Base-by-base conservation (phyloP, 2,329 filamentous ascomycete genomes). In the Juglanconis sp. region DNA sequence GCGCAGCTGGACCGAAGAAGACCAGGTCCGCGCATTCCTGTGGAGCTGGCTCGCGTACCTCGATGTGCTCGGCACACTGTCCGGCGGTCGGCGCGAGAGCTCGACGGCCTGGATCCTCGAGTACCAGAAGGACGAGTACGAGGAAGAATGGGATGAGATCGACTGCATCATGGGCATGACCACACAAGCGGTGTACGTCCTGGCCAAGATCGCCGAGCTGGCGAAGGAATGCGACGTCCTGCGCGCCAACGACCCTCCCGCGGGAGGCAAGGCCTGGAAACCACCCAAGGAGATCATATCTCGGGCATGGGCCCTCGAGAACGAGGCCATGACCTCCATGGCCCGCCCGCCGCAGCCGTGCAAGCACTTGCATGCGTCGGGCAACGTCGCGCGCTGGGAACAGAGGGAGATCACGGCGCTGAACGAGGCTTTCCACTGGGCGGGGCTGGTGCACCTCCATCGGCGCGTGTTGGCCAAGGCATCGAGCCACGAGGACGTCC, bases 21-120 rank as follows among this genome's bases (percentile, higher is more conserved):
- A 87, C 68, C 78, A 84, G 68, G 79, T 90, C 57, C 81, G 87
- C 57, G 88, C 88, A 56, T 95, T 96, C 69, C 80, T 95, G 9
- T 87, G 85, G 65, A 86, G 89, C 61, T 96, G 91, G 91, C 89
- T 95, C 65, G 89, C 88, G 1, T 95, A 95, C 72, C 81, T 96
- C 24, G 91, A 95, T 68, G 86, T 95, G 1, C 77, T 95, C 58
- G 91, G 90, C 31, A 87, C 85, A 47, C 77, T 96, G 32, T 87
- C 77, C 57, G 89, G 89, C 15, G 82, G 83, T 9, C 77, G 70
- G 50, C 77, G 53, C 77, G 78, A 38, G 79, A 79, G 38, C 0
- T 75, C 85, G 8, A 79, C 75, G 57, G 66, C 77, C 64, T 73
- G 79, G 78, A 70, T 86, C 76, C 72, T 84, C 72, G 79, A 79